Evolutionary conservation across 2,329 filamentous ascomycete genomes (phyloP), one percentile per base, ranked within the genome.

Genomic region (Metarhizium rileyi): DNA sequence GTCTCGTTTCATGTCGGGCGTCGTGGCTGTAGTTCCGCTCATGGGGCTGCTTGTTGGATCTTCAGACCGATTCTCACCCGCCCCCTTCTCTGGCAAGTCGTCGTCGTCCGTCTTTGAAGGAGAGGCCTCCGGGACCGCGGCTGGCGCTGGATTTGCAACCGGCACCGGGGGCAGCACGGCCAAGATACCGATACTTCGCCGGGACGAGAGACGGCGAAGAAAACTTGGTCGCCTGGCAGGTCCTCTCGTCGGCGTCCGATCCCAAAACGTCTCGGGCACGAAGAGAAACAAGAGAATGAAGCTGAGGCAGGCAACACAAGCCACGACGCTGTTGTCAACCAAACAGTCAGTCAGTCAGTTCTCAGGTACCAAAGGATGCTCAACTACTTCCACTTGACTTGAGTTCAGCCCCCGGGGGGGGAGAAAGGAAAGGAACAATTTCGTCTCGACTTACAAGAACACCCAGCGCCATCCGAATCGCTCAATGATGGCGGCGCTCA

Each of bases 231-330:
- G 63, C 52, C 65, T 70, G 5, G 63, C 62, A 2, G 65, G 57
- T 33, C 66, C 66, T 20, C 65, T 62, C 3, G 66, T 61, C 2
- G 90, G 90, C 2, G 85, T 84, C 45, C 91, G 77, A 65, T 96
- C 90, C 91, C 91, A 97, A 57, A 95, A 96, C 0, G 90, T 95
- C 68, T 97, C 91, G 0, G 91, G 91, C 0, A 95, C 87, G 58
- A 95, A 95, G 51, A 96, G 74, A 63, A 95, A 95, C 1, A 97
- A 73, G 2, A 95, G 69, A 18, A 80, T 64, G 36, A 83, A 76
- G 52, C 82, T 83, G 45, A 87, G 78, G 0, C 75, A 87, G 28
- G 90, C 86, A 9, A 95, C 71, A 3, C 95, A 87, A 1, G 90
- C 80, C 43, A 95, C 82, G 49, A 95, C 83, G 85, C 85, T 86